Base-by-base conservation (phyloP, 225 moss, liverwort and hornwort species). In the Takakia lepidozioides region DNA sequence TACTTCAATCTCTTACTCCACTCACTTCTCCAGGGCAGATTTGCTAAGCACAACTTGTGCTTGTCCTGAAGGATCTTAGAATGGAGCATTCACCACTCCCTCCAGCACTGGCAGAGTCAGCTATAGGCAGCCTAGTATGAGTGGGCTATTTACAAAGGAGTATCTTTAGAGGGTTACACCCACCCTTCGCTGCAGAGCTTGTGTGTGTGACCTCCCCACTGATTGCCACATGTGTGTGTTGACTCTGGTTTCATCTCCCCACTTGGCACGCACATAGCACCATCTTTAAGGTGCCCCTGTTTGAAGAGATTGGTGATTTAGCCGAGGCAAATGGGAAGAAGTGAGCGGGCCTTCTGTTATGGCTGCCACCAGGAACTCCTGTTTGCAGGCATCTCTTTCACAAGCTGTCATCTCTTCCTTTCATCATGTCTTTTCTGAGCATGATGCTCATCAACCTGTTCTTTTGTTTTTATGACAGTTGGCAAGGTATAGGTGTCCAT, bases 21-120 rank as follows among this genome's bases (percentile, higher is more conserved):
- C n/a, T n/a, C n/a, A n/a, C n/a, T n/a, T n/a, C n/a, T n/a, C n/a
- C n/a, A n/a, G n/a, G n/a, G n/a, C n/a, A n/a, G n/a, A n/a, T n/a
- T n/a, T n/a, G n/a, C n/a, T n/a, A n/a, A n/a, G n/a, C n/a, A n/a
- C n/a, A n/a, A n/a, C n/a, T n/a, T n/a, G n/a, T n/a, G n/a, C n/a
- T 42, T 27, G 15, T 25, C 43, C 70, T 98, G 78, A 91, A 83
- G 57, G 98, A 98, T 46, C 62, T 98, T 38, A 61, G 91, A 36
- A 69, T 98, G 66, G 98, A 98, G 64, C 98, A 98, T 52, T 91
- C 98, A 32, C 98, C 98, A 48, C 98, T 91, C 14, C 91, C 91
- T 11, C 87, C 98, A 54, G 85, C 85, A 49, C 71, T 87, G 57
- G 91, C 91, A 10, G 81, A 91, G 61, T 71, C 71, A 54, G 73